A percentile compares a stretch with the other conserved stretches of the same genome.
Conservation (phyloP, 2,329 filamentous ascomycete genomes). For the Xylariaceae sp. region DNA sequence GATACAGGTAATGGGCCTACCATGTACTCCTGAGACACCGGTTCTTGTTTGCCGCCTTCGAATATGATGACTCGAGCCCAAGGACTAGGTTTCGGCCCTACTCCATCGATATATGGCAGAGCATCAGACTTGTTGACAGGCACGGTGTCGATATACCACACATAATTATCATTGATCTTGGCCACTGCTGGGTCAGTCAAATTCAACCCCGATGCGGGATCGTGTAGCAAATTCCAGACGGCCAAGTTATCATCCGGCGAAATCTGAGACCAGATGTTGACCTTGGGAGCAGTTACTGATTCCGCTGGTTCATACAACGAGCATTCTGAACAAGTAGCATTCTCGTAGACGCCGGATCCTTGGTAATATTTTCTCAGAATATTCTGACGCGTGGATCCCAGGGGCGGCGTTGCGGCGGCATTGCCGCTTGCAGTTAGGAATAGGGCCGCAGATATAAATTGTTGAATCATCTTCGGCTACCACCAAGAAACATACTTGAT, state of each 20-base stretch:
- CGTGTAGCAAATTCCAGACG: slow-evolving; percentile 48
- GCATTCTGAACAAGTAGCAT: slow-evolving; percentile 12
- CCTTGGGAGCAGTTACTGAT: slow-evolving; percentile 41
- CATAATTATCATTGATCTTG: slow-evolving; percentile 47
- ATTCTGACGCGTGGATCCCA: slow-evolving; percentile 10
- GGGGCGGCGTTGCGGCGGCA: slow-evolving; percentile 6
- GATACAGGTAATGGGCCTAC: slow-evolving; percentile 51
- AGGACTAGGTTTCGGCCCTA: slow-evolving; percentile 39
- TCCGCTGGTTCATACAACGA: slow-evolving; percentile 23
- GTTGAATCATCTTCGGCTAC: slow-evolving; percentile 4
- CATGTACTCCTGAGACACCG: slow-evolving; percentile 51
- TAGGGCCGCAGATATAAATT: neutral
- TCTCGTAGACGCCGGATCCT: neutral
- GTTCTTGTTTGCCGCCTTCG: slow-evolving; percentile 45
- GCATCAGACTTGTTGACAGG: slow-evolving; percentile 52
- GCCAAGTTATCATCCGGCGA: slow-evolving; percentile 45
- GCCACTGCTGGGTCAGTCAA: slow-evolving; percentile 44
- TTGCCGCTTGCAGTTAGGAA: neutral
- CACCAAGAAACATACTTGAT: neutral
- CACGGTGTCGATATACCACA: slow-evolving; percentile 51
- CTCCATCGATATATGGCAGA: slow-evolving; percentile 47
- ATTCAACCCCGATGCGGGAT: slow-evolving; percentile 46
- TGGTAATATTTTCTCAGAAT: slow-evolving; percentile 12
- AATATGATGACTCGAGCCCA: slow-evolving; percentile 52
- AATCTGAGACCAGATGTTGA: slow-evolving; percentile 47